Evolutionary conservation across 768 basidiomycete species (phyloP), one percentile per base, ranked within the genome.

Genomic region (Mycena haematopus): DNA sequence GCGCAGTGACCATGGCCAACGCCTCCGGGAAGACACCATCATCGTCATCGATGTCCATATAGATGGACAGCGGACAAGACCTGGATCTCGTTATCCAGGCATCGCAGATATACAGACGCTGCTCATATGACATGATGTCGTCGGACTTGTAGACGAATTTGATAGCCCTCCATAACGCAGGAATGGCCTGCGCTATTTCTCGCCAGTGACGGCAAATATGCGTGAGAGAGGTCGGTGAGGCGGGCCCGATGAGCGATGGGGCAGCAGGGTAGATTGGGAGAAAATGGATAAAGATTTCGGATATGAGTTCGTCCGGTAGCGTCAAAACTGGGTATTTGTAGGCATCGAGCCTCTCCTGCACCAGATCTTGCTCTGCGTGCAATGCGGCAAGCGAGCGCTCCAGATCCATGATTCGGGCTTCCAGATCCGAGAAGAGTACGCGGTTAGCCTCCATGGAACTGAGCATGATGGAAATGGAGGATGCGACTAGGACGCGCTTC

Each of bases 241-340:
- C 0, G 19, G 8, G 5, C 2, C 36, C 25, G 2, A 17, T 11
- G 10, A 53, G 24, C 10, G 35, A 15, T 6, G 52, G 38, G 5
- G 15, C 7, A 15, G 13, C 14, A 6, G 52, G 52, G 25, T 53
- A 42, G 24, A 19, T 7, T 2, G 55, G 55, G 6, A 46, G 40
- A n/a, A 21, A 27, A 8, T 56, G 42, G 1, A 31, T 1, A n/a
- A 56, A 56, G 22, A 56, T 56, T 14, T 56, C 55, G 13, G 44
- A 33, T 6, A n/a, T n/a, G 52, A 53, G 25, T 19, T 53, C 52
- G 52, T 53, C 27, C 22, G 52, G 52, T 5, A 46, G 11, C 3
- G 29, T 56, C n/a, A 56, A n/a, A 14, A 56, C 29, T 2, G 55
- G 55, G 29, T 56, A 56, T 14, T 29, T 46, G 44, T 56, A 56